Conservation (phyloP, 2,329 filamentous ascomycete genomes). For the Fusarium oxysporum region DNA sequence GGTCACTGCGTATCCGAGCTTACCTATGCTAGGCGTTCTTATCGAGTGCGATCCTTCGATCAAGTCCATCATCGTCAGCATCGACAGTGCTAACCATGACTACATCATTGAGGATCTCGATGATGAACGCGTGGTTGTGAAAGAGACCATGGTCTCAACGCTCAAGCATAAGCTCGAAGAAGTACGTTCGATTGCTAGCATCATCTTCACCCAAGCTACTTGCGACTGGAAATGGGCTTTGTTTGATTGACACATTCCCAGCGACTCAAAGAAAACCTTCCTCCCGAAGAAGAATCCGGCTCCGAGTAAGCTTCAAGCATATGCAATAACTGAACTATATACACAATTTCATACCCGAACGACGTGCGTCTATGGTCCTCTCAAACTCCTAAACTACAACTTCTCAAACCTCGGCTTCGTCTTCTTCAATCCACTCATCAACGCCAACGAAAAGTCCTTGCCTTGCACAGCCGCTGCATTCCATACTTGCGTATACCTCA, state of each 20-base stretch:
- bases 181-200: constrained; percentile 56
- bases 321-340: neutral
- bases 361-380: neutral
- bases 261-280: constrained; percentile 65
- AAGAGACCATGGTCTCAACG: constrained; percentile 75
- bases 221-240: constrained; percentile 2
- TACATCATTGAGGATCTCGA: constrained; percentile 86
- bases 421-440: constrained; percentile 82
- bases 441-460: constrained; percentile 77
- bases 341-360: neutral
- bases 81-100: constrained; percentile 76
- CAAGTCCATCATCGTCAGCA: constrained; percentile 85
- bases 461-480: constrained; percentile 87
- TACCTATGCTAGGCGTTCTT: constrained; percentile 67
- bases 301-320: constrained; percentile 54
- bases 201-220: neutral
- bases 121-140: constrained; percentile 79
- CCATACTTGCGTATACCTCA: constrained; percentile 89
- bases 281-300: constrained; percentile 63
- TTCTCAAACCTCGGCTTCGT: constrained; percentile 87
- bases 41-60: constrained; percentile 88
- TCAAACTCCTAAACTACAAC: constrained; percentile 62
- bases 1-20: neutral
- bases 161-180: constrained; percentile 77
- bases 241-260: constrained; percentile 41